phyloP scores from a whole-genome alignment of 495 filamentous ascomycete species.

The Choiromyces venosus region DNA sequence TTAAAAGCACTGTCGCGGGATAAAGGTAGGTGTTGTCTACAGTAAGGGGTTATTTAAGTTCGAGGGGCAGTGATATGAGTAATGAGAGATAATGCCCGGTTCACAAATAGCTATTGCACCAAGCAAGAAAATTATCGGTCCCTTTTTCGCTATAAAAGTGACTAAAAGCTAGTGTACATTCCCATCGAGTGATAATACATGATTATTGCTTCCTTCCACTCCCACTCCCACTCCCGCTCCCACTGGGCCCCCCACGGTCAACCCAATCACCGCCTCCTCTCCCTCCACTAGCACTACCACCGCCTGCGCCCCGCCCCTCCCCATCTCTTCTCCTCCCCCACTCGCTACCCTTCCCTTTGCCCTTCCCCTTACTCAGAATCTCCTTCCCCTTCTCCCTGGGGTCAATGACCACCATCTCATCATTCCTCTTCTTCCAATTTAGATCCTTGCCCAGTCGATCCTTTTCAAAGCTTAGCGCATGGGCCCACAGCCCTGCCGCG shows the following conservation, averaged over 20 bases:
- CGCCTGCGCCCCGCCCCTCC: conserved; percentile 46
- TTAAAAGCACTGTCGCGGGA: not conserved
- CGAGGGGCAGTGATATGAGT: not conserved
- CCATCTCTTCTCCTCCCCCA: conserved; percentile 50
- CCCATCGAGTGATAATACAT: not conserved
- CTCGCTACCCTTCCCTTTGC: conserved; percentile 46
- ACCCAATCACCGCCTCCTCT: not conserved
- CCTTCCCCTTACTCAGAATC: conserved; percentile 57
- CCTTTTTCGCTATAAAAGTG: not conserved
- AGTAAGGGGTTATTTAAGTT: not conserved
- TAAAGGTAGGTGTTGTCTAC: not conserved
- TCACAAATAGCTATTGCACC: not conserved
- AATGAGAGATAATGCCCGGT: not conserved
- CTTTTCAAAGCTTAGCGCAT: conserved; percentile 76
- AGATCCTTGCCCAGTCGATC: conserved; percentile 89
- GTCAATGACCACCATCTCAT: conserved; percentile 90
- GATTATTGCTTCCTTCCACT: not conserved
- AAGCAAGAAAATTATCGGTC: not conserved
- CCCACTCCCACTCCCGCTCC: not conserved
- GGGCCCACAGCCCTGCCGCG: conserved; percentile 56
- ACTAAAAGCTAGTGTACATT: not conserved
- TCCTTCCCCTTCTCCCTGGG: conserved; percentile 78
- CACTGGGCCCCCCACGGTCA: not conserved
- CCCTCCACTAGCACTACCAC: not conserved
- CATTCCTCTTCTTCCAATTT: conserved; percentile 79